Evolutionary conservation across 2,329 filamentous ascomycete species (phyloP).

Genomic region (Ophiocordyceps camponoti-saundersi): DNA sequence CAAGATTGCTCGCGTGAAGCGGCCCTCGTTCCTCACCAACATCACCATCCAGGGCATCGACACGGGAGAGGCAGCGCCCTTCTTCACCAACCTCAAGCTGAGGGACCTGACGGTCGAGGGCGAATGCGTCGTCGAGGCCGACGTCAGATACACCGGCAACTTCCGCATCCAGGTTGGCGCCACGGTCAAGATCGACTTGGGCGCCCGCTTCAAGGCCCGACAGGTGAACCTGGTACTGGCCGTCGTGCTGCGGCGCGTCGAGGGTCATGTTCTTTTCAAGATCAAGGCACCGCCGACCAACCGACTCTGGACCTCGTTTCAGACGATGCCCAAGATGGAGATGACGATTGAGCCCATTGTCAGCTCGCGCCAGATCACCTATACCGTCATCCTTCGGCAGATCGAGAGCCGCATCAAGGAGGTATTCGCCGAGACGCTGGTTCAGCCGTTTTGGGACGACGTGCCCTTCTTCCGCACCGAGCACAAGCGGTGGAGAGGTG

Average conservation of each 20-base stretch:
- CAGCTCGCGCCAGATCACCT: constrained; percentile 88
- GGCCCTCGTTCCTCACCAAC: constrained; percentile 74
- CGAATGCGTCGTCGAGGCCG: constrained; percentile 72
- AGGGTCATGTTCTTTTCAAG: constrained; percentile 70
- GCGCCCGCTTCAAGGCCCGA: constrained; percentile 70
- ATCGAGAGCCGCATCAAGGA: constrained; percentile 94
- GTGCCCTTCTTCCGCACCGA: constrained; percentile 76
- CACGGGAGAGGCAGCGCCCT: constrained; percentile 72
- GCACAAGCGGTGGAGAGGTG: constrained; percentile 64
- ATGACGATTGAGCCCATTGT: constrained; percentile 93
- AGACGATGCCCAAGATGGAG: constrained; percentile 84
- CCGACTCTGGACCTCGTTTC: constrained; percentile 88
- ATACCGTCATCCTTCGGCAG: constrained; percentile 75
- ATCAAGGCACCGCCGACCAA: constrained; percentile 95
- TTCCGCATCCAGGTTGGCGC: constrained; percentile 81
- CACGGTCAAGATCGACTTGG: constrained; percentile 83
- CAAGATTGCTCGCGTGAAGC: constrained; percentile 88
- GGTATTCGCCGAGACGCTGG: constrained; percentile 80
- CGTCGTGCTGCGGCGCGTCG: constrained; percentile 66
- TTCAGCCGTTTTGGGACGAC: constrained; percentile 92
- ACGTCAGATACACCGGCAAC: constrained; percentile 77
- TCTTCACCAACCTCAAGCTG: constrained; percentile 74
- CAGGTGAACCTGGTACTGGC: constrained; percentile 83
- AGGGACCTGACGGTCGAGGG: constrained; percentile 85
- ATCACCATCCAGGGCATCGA: constrained; percentile 72